Percentiles rank a stretch among this genome's conserved stretches.
These are phyloP conservation scores for Neofusicoccum ribis DNA, from an alignment of 2,329 filamentous ascomycete genomes.

Conservation along the genomic window DNA sequence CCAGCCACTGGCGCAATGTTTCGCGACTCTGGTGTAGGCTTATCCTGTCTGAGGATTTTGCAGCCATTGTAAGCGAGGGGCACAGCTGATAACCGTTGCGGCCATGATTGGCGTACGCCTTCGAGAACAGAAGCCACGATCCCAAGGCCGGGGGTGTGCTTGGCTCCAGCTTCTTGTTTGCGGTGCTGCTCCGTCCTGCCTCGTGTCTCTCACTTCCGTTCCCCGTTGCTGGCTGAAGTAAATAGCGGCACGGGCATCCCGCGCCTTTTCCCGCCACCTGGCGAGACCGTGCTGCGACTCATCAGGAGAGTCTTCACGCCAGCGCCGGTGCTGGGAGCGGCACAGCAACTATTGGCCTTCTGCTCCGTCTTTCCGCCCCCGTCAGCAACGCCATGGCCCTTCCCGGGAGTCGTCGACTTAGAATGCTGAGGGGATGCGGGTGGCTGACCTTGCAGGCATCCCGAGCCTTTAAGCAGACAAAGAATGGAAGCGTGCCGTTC, in stretches of 20 bases:
- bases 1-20: constrained; percentile 10
- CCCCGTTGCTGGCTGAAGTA: constrained; percentile 8
- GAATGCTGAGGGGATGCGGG: background rate
- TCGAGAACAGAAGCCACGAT: constrained; percentile 1
- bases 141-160: background rate
- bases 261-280: background rate
- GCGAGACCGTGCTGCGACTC: constrained; percentile 7
- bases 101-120: constrained; percentile 12
- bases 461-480: background rate
- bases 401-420: background rate
- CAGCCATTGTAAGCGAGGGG: constrained; percentile 15
- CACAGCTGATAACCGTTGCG: constrained; percentile 18
- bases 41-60: constrained; percentile 3
- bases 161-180: constrained; percentile 19
- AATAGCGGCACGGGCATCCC: constrained; percentile 10
- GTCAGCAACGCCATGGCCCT: background rate
- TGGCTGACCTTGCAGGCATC: background rate
- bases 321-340: background rate
- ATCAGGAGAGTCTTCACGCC: constrained; percentile 10
- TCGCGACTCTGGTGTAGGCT: constrained; percentile 7
- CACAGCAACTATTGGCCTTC: background rate
- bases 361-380: background rate
- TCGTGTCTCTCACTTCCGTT: constrained; percentile 15
- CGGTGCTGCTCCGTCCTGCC: constrained; percentile 14
- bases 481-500: background rate